Percentiles rank a stretch among this genome's conserved stretches.
Evolutionary conservation across 78 protist genomes (phyloP).

Genomic region (slime mould (Dictyostelium discoideum)): dicty_2.7 NC_007091.3:1207001-1207500

Average conservation of each 20-base stretch:
- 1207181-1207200: neutral
- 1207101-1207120: neutral
- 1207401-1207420: neutral
- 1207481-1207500: neutral
- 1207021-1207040: neutral
- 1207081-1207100: neutral
- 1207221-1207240: neutral
- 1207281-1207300: neutral
- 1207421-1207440: neutral
- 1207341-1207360: neutral
- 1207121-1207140: constrained; percentile 2
- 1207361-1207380: neutral
- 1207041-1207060: neutral
- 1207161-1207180: neutral
- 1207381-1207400: neutral
- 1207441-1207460: neutral
- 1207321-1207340: neutral
- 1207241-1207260: neutral
- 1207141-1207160: neutral
- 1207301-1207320: constrained; percentile 19
- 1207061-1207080: neutral
- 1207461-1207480: neutral
- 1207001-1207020: too few relatives aligned
- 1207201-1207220: neutral
- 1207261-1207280: neutral